Evolutionary conservation across 768 basidiomycete species (phyloP), one percentile per base, ranked within the genome.

Genomic region (Hygrophorus pudorinus): DNA sequence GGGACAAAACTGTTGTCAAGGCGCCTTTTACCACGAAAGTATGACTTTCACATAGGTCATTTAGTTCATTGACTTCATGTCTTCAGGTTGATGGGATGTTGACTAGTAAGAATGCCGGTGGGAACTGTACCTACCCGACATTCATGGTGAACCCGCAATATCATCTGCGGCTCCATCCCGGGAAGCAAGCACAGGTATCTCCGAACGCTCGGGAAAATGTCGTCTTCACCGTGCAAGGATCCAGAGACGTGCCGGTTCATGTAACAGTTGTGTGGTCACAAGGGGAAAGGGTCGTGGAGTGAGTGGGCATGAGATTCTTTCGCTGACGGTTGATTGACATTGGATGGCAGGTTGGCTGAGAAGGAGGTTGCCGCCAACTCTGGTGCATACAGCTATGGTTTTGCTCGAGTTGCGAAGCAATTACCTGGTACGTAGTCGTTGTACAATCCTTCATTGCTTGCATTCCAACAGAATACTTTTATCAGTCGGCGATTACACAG

Each of bases 121-220:
- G 94, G 1, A 93, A 92, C 55, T 75, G 79, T 45, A 75, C 77
- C 4, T 69, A 79, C 51, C 78, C 87, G 1, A 81, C 84, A 0
- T 96, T 85, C 60, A 85, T 94, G 79, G 61, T 76, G 39, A 98
- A 97, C 56, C 93, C 93, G 0, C 90, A 96, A 56, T 97, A 88
- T 60, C 71, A 73, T 44, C 65, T 97, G 11, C 70, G 63, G 5
- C 62, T 94, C 14, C 64, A 70, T 42, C 65, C 74, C 56, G 51
- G 32, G 42, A 46, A 43, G 46, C 51, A 37, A 38, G 37, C n/a
- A 24, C 43, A 41, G 30, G 41, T 31, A 21, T 32, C 5, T 41
- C 38, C 34, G 17, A 41, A 31, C 40, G 24, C 58, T 53, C 79
- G 71, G 52, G 63, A 69, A 5, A 59, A 58, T 7, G 56, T 75